Base-by-base conservation (phyloP, 768 basidiomycete genomes). In the Dioszegia aurantiaca region DNA sequence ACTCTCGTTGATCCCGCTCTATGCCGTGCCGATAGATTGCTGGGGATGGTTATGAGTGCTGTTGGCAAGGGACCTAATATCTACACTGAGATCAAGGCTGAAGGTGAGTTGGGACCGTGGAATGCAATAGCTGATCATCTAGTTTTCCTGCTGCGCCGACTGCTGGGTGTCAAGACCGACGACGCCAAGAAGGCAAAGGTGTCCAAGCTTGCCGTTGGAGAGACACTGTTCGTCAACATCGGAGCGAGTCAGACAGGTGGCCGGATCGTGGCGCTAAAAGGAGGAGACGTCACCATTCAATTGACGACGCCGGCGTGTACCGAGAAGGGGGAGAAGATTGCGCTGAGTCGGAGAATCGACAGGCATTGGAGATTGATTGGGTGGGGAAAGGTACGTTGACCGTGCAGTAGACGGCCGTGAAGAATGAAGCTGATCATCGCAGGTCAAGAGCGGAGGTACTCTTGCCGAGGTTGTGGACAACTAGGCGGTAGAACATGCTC, bases 291-390 rank as follows among this genome's bases (percentile, higher is more conserved):
- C 33, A 74, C 74, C 39, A 74, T 76, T 55, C 56, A 91, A 68
- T 79, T 98, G 55, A 97, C 92, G 28, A 87, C 87, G 1, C 95
- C 95, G 0, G 91, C 91, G 9, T 97, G 95, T 76, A 94, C 92
- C 27, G 92, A 97, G 77, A 83, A 95, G 33, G 91, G 90, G 12
- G 95, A 99, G 80, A 98, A 98, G 82, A 94, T 99, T 33, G 95
- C 94, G 2, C 78, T 98, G 41, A 90, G 88, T 28, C 82, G 94
- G 59, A 83, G 94, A 65, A 95, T 98, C 65, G 94, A 97, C 79
- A 95, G 95, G 80, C 93, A 94, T 80, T 95, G 92, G 92, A 87
- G 92, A 56, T 83, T 95, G 68, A 92, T 97, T 55, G 92, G 90
- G 86, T 70, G 80, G 88, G 68, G 67, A 43, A 65, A 67, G 44